Conservation (phyloP, 176 grass and related monocot species). For the Aegilops umbellulata region DNA sequence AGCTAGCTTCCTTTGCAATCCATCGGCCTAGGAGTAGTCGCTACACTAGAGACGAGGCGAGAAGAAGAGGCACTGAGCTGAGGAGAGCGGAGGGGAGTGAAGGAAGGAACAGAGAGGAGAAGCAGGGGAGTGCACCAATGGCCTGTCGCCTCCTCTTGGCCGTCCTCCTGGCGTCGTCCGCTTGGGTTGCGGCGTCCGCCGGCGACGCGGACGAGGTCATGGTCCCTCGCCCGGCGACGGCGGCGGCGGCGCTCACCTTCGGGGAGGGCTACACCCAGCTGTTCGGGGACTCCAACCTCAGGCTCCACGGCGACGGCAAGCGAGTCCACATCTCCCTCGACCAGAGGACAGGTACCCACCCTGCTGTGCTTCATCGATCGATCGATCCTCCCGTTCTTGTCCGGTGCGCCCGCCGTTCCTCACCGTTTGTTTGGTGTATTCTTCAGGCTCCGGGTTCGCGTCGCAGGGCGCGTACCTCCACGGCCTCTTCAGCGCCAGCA, state of each 20-base stretch:
- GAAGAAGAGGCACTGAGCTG: neutral
- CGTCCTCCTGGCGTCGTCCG: slow-evolving; percentile 13
- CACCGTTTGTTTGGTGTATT: neutral
- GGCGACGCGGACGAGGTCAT: slow-evolving; percentile 18
- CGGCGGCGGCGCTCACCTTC: slow-evolving; percentile 57
- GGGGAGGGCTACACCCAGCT: slow-evolving; percentile 79
- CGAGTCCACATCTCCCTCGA: slow-evolving; percentile 80
- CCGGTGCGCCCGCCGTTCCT: neutral
- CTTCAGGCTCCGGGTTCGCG: slow-evolving; percentile 76
- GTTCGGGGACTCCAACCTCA: slow-evolving; percentile 88
- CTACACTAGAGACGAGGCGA: neutral
- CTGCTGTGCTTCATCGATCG: neutral
- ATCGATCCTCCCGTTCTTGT: neutral
- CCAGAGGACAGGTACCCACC: slow-evolving; percentile 56
- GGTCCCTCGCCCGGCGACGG: slow-evolving; percentile 4
- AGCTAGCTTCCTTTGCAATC: slow-evolving; percentile 35
- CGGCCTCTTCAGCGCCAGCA: slow-evolving; percentile 75
- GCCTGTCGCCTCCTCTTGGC: slow-evolving; percentile 14
- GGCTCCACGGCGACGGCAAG: slow-evolving; percentile 67
- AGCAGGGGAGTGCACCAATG: no score
- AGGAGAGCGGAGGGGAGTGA: neutral
- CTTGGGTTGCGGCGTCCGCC: slow-evolving; percentile 16
- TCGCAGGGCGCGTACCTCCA: slow-evolving; percentile 66
- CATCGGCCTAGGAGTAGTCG: neutral
- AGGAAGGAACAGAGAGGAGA: neutral